phyloP scores from a whole-genome alignment of 2,329 filamentous ascomycete genomes.

The Rutstroemia sydowiana region DNA sequence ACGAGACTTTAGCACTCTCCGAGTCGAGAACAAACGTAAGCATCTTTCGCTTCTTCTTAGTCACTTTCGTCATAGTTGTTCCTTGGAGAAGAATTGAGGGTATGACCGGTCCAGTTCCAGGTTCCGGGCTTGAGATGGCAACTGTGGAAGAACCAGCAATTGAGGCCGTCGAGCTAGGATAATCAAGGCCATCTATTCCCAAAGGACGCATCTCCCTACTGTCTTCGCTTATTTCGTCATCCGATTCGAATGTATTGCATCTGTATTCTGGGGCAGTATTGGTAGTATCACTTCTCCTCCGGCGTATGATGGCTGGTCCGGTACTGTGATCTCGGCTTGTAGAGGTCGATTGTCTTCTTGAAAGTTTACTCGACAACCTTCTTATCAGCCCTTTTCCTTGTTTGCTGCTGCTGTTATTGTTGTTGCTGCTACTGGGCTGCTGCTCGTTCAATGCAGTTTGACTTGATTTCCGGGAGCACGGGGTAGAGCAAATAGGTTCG shows the following conservation, averaged over 20 bases:
- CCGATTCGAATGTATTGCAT: constrained; percentile 43
- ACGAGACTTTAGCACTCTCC: constrained; percentile 78
- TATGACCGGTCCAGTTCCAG: constrained; percentile 60
- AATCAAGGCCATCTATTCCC: constrained; percentile 40
- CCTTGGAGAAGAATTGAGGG: constrained; percentile 72
- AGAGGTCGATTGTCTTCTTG: constrained; percentile 66
- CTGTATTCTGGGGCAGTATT: too few species aligned
- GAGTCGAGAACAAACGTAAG: constrained; percentile 69
- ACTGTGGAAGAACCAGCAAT: constrained; percentile 30
- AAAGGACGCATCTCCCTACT: constrained; percentile 32
- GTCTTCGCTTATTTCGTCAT: constrained; percentile 50
- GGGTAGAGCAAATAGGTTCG: constrained; percentile 52
- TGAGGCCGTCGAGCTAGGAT: constrained; percentile 43
- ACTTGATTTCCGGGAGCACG: constrained; percentile 53
- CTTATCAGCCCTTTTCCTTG: constrained; percentile 68
- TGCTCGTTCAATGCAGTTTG: constrained; percentile 57
- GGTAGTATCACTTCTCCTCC: too few species aligned
- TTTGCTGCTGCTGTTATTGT: constrained; percentile 41
- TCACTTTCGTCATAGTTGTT: constrained; percentile 72
- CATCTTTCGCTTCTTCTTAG: constrained; percentile 72
- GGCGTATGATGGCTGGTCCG: constrained; percentile 71
- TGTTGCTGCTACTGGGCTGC: too few species aligned
- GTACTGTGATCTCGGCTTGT: constrained; percentile 80
- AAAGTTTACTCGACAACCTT: constrained; percentile 74
- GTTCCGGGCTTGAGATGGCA: constrained; percentile 25